These are phyloP conservation scores for Brachypodium distachyon DNA, from an alignment of 202 grass and related monocot species.

Conservation along the genomic window DNA sequence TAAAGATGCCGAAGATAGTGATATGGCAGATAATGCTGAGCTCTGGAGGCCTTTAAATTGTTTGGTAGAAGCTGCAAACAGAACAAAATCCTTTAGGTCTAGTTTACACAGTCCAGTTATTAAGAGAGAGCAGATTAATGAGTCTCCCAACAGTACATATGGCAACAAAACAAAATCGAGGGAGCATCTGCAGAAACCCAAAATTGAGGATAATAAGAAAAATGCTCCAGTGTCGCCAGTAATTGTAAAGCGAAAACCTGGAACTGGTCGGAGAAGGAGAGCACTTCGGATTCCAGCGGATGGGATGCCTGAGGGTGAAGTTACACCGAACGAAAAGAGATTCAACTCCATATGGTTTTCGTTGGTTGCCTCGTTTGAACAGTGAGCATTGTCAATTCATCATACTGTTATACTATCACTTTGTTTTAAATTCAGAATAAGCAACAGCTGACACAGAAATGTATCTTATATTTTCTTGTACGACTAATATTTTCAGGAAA, in stretches of 20 bases:
- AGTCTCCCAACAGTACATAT: slow-evolving; percentile 20
- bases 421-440: not conserved
- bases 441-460: not conserved
- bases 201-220: slow-evolving; percentile 53
- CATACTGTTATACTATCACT: not conserved
- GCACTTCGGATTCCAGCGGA: slow-evolving; percentile 19
- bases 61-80: slow-evolving; percentile 74
- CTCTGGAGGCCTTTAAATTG: slow-evolving; percentile 79
- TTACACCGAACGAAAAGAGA: slow-evolving; percentile 25
- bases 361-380: slow-evolving; percentile 54
- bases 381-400: slow-evolving; percentile 31
- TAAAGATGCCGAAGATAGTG: slow-evolving; percentile 36
- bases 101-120: slow-evolving; percentile 42
- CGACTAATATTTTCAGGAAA: slow-evolving; percentile 41
- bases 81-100: slow-evolving; percentile 54
- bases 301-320: slow-evolving; percentile 26
- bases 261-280: slow-evolving; percentile 27
- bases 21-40: slow-evolving; percentile 41
- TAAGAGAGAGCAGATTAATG: slow-evolving; percentile 46
- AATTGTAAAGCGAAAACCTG: slow-evolving; percentile 27
- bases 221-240: slow-evolving; percentile 14
- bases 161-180: slow-evolving; percentile 38
- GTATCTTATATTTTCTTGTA: slow-evolving; percentile 24
- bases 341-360: slow-evolving; percentile 65
- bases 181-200: slow-evolving; percentile 38